Conservation (phyloP, 139 green algal species). For the Spirogloea muscicola region DNA sequence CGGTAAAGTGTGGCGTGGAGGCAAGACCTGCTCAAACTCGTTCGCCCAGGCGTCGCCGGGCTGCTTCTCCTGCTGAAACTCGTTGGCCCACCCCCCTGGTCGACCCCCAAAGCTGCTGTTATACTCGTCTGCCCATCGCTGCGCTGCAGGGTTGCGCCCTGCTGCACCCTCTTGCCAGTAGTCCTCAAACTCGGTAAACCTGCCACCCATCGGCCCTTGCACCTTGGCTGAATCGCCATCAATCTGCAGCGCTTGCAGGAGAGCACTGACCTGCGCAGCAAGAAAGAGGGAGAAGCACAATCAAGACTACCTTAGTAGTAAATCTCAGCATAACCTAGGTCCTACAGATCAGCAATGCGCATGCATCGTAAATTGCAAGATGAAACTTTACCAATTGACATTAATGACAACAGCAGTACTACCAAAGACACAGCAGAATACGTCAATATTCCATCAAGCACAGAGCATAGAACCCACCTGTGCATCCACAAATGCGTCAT, state of each 20-base stretch:
- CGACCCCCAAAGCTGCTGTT: neutral
- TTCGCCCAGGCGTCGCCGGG: neutral
- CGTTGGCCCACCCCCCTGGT: neutral
- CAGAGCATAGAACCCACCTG: too few species aligned
- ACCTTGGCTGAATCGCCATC: neutral
- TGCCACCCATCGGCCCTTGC: constrained; percentile 31
- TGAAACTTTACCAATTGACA: too few species aligned
- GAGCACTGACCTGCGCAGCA: constrained; percentile 30
- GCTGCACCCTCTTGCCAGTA: constrained; percentile 28
- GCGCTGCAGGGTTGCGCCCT: neutral
- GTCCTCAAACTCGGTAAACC: constrained; percentile 44
- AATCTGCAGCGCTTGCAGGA: constrained; percentile 44
- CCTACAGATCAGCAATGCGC: too few species aligned
- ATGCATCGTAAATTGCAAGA: too few species aligned
- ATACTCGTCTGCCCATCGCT: neutral
- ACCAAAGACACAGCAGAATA: neutral
- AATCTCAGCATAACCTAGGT: too few species aligned
- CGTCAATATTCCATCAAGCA: constrained; percentile 1
- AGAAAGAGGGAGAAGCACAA: neutral
- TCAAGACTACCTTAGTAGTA: too few species aligned
- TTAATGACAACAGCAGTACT: too few species aligned
- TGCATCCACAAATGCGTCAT: constrained; percentile 29
- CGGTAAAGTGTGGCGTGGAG: too few species aligned
- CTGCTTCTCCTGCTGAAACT: constrained; percentile 10
- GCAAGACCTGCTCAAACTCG: constrained; percentile 9